Evolutionary conservation across 208 protist species (phyloP).

Genomic region (Lotmaria passim): DNA sequence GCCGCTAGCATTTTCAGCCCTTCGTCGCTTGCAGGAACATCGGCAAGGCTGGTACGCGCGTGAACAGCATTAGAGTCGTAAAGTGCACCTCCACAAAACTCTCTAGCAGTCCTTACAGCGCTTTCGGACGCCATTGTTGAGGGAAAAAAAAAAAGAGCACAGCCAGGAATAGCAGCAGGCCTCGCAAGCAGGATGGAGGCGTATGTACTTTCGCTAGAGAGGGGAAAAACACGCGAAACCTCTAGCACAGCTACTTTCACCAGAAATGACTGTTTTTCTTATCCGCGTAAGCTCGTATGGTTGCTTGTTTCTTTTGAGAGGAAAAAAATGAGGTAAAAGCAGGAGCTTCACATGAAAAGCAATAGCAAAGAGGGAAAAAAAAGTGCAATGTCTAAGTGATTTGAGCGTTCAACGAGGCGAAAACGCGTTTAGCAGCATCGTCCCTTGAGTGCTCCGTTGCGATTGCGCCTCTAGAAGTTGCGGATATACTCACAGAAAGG

Average conservation of each 20-base stretch:
- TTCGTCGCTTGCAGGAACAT: conserved; percentile 61
- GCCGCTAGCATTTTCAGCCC: conserved; percentile 62
- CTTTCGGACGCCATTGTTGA: conserved; percentile 37
- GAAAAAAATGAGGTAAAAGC: background rate
- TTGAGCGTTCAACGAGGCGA: too few relatives aligned
- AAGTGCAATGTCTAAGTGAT: too few relatives aligned
- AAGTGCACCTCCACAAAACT: conserved; percentile 28
- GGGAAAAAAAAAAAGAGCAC: conserved; percentile 4
- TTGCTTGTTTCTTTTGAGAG: background rate
- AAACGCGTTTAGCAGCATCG: too few relatives aligned
- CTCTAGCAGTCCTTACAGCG: conserved; percentile 18
- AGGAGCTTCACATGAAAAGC: too few relatives aligned
- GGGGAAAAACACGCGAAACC: conserved; percentile 9
- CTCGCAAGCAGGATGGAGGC: too few relatives aligned
- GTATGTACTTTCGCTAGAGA: too few relatives aligned
- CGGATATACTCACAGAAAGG: too few relatives aligned
- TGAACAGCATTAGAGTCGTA: conserved; percentile 20
- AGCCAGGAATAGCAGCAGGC: too few relatives aligned
- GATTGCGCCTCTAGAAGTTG: too few relatives aligned
- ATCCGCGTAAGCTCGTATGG: background rate
- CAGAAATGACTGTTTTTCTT: too few relatives aligned
- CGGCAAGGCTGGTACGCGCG: conserved; percentile 16
- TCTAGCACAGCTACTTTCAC: too few relatives aligned
- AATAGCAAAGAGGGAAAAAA: conserved; percentile 3
- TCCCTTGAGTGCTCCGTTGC: too few relatives aligned